Conservation (phyloP, 192 early-diverging fungal genomes). For the Coemansia sp. region DNA sequence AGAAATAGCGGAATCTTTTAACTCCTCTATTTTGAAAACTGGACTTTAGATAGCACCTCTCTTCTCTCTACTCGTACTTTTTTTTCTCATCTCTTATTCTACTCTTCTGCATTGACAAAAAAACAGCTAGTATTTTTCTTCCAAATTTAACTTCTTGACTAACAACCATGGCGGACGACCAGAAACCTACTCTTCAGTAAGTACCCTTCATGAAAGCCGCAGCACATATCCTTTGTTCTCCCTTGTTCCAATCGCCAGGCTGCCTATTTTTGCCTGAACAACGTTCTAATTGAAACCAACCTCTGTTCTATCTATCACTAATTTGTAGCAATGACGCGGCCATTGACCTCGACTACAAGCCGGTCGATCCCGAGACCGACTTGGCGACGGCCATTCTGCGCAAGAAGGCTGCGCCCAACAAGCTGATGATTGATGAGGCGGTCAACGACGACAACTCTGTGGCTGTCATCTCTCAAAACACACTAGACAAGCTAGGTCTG, state of each 20-base stretch:
- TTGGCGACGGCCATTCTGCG: conserved; percentile 94
- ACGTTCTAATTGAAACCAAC: neutral
- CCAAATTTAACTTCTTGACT: conserved; percentile 8
- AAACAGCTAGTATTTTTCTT: neutral
- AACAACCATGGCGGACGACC: conserved; percentile 22
- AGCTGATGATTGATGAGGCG: conserved; percentile 97
- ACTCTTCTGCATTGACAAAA: conserved; percentile 1
- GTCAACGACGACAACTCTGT: conserved; percentile 98
- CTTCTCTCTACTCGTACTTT: conserved; percentile 5
- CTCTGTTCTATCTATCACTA: neutral
- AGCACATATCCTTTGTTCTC: neutral
- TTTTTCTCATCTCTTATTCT: conserved; percentile 1
- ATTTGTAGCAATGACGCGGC: conserved; percentile 41
- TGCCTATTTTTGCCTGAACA: neutral
- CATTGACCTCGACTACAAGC: conserved; percentile 39
- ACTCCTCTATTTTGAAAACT: conserved; percentile 7
- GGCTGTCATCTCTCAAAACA: conserved; percentile 82
- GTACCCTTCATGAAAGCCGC: conserved; percentile 6
- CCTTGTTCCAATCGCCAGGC: neutral
- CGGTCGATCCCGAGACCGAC: conserved; percentile 73
- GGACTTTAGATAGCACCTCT: neutral
- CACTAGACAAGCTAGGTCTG: conserved; percentile 90
- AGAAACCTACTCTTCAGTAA: conserved; percentile 48
- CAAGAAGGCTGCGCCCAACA: conserved; percentile 96
- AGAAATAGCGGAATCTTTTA: neutral